Base-by-base conservation (phyloP, 2,329 filamentous ascomycete genomes). In the Colletotrichum cereale region DNA sequence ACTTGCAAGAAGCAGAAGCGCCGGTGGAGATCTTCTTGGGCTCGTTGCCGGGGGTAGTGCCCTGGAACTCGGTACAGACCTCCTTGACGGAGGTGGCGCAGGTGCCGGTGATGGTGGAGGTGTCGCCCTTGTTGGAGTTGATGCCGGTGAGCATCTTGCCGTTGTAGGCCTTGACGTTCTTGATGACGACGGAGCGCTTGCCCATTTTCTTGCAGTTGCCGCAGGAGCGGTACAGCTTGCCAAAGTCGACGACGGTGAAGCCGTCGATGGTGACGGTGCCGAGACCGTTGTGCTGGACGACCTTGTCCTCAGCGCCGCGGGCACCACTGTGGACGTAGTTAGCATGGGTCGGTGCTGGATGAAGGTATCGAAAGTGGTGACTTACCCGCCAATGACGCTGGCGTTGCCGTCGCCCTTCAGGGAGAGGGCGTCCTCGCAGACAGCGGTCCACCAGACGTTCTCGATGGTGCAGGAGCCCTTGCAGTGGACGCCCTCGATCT, bases 371-470 rank as follows among this genome's bases (percentile, higher is more conserved):
- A 26, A 5, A 14, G 14, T 18, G 4, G 16, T n/a, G 16, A 65
- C 66, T 60, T 52, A 64, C 66, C 62, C 66, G 42, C 70, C 66
- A 48, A 73, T 71, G 66, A 71, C 21, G 62, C 14, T 52, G 67
- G 71, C 71, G 70, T 73, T 70, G 66, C 72, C 72, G 53, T 74
- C 42, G 6, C 72, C 72, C 69, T 73, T 72, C 2, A 72, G 48
- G 50, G 65, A 50, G 29, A 74, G 57, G 60, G 72, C 72, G 34
- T 74, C 72, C 62, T 85, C 84, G 71, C 84, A 85, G 58, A 86
- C 84, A 36, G 84, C 81, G 64, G 83, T 81, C 70, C 85, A 87
- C 85, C 85, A 87, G 52, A 86, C 85, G n/a, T 82, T 84, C 73
- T 83, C 78, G 11, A 85, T 75, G 2, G 76, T 84, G 75, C 84